Conservation (phyloP, 2,329 filamentous ascomycete genomes). For the Aureobasidium subglaciale region DNA sequence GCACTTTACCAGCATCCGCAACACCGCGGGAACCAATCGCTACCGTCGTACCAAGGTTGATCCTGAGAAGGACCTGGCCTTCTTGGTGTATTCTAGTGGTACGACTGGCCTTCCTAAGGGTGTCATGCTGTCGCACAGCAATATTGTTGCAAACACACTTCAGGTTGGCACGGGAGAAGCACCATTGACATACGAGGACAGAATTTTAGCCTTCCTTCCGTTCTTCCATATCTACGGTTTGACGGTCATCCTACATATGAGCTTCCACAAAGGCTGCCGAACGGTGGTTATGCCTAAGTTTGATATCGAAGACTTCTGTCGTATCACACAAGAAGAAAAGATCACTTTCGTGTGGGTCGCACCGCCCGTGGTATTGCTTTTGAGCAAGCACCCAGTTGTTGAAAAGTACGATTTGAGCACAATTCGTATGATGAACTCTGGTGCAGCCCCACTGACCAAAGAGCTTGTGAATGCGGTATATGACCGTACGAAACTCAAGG, state of each 20-base stretch:
- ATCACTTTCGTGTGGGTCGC: constrained; percentile 78
- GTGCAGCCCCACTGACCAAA: constrained; percentile 73
- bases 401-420: constrained; percentile 73
- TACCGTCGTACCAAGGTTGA: constrained; percentile 57
- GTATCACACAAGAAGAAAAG: constrained; percentile 64
- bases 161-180: constrained; percentile 34
- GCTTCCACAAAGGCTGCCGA: constrained; percentile 58
- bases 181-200: constrained; percentile 55
- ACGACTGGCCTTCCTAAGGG: constrained; percentile 91
- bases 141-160: constrained; percentile 66
- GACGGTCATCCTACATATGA: constrained; percentile 63
- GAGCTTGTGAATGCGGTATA: constrained; percentile 75
- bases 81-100: constrained; percentile 81
- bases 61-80: constrained; percentile 67
- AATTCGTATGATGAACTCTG: constrained; percentile 78
- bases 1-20: constrained; percentile 66
- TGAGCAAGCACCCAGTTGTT: constrained; percentile 72
- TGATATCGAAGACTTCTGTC: constrained; percentile 71
- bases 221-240: constrained; percentile 90
- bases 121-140: constrained; percentile 76
- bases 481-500: constrained; percentile 63
- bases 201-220: constrained; percentile 69
- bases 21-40: constrained; percentile 52
- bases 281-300: constrained; percentile 72
- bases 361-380: constrained; percentile 72